These are phyloP conservation scores for Alternaria alternata DNA, from an alignment of 2,329 filamentous ascomycete species.

Conservation along the genomic window DNA sequence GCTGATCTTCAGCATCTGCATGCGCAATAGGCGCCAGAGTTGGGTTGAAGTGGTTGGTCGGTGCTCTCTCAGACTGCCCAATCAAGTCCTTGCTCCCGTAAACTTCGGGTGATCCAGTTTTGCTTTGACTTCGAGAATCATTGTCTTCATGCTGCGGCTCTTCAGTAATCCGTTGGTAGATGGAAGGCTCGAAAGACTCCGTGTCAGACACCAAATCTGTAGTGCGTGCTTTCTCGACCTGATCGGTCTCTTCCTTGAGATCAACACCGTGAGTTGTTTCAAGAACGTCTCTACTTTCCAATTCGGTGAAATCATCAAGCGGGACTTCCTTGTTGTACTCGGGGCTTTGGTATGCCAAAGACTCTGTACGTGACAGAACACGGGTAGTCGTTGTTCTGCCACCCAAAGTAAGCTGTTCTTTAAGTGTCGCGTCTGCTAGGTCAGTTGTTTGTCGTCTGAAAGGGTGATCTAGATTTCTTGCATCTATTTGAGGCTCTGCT, in stretches of 20 bases:
- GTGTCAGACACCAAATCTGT: neutral
- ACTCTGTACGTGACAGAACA: neutral
- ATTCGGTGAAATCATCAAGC: neutral
- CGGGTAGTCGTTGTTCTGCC: neutral
- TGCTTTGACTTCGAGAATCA: neutral
- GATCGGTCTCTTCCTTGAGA: neutral
- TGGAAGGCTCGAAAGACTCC: neutral
- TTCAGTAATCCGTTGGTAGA: neutral
- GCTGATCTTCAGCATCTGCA: neutral
- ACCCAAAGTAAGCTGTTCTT: neutral
- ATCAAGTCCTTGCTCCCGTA: neutral
- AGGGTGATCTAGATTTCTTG: neutral
- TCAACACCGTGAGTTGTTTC: neutral
- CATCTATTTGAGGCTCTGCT: neutral
- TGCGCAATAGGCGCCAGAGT: conserved; percentile 12
- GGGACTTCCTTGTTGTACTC: neutral
- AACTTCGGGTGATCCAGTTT: neutral
- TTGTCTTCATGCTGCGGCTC: neutral
- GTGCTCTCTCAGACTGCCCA: conserved; percentile 12
- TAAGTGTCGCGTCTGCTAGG: neutral
- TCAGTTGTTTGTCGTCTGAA: neutral
- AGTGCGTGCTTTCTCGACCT: neutral
- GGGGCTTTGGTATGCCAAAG: neutral
- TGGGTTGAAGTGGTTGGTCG: conserved; percentile 12
- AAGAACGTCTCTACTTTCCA: neutral